Base-by-base conservation (phyloP, 2,329 filamentous ascomycete genomes). In the Graphium sp. region DNA sequence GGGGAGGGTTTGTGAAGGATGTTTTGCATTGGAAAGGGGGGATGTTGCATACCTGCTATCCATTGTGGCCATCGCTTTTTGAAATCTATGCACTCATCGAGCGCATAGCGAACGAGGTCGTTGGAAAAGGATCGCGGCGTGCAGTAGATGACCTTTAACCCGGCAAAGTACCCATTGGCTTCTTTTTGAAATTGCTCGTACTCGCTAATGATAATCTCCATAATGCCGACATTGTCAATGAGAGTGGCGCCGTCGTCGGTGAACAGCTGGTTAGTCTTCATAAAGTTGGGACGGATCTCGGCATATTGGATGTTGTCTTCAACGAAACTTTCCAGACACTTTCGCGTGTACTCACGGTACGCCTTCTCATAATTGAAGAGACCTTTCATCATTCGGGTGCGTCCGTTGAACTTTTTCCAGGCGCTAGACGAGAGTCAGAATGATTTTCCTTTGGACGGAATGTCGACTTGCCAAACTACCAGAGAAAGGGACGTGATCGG, bases 361-460 rank as follows among this genome's bases (percentile, higher is more conserved):
- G 72, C 70, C 4, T 54, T 58, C 41, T 70, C 62, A 38, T 79
- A 79, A 42, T 74, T 75, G 40, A 79, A 63, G 1, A 81, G 53
- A 0, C 75, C 75, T 42, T 81, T 80, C 62, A 80, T 78, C 53
- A 75, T 74, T 28, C 72, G 61, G 4, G 75, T 81, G 4, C 73
- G 61, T 27, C 64, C 61, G 37, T 79, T 78, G 47, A 83, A 84
- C 39, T 61, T 62, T 32, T 59, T 53, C 66, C 66, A 72, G 6
- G 61, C 58, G 6, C 63, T 65, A n/a, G 13, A 41, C 28, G 39
- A 33, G 23, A 21, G n/a, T 10, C 15, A 29, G 12, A 18, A 17
- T 19, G 8, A 31, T 23, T 19, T 18, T 22, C 5, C 6, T n/a
- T n/a, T n/a, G n/a, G n/a, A n/a, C n/a, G n/a, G n/a, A n/a, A n/a